phyloP scores from a whole-genome alignment of 2,329 filamentous ascomycete genomes.

The Colletotrichum costaricense region DNA sequence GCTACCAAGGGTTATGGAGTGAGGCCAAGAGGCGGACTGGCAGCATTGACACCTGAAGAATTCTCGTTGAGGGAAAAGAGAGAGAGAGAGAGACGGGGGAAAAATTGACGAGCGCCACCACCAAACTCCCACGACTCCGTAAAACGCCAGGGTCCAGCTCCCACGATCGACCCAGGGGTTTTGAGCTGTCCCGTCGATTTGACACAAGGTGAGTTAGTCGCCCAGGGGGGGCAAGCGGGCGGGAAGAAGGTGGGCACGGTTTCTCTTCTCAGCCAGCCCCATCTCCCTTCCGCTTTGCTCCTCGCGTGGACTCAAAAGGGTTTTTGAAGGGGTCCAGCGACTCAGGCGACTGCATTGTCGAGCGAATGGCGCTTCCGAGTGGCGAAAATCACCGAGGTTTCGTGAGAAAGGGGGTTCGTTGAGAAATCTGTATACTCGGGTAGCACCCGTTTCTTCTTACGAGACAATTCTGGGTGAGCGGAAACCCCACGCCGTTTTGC shows the following conservation, averaged over 20 bases:
- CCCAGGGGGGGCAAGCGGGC: background rate
- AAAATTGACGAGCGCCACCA: background rate
- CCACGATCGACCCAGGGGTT: conserved; percentile 10
- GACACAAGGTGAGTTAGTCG: background rate
- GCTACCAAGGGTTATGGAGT: background rate
- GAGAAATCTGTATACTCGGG: background rate
- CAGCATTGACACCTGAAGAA: too few relatives aligned
- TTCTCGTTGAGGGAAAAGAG: too few relatives aligned
- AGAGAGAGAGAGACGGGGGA: background rate
- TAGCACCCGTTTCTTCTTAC: background rate
- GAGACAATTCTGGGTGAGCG: background rate
- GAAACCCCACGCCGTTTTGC: background rate
- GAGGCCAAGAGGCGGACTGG: background rate
- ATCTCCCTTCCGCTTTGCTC: background rate
- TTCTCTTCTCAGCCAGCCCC: background rate
- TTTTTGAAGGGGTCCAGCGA: background rate
- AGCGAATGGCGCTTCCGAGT: conserved; percentile 13
- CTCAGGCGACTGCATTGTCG: conserved; percentile 19
- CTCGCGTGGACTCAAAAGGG: background rate
- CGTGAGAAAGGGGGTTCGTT: background rate
- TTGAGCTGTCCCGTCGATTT: background rate
- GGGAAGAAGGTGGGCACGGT: conserved; percentile 1
- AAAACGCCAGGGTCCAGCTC: background rate
- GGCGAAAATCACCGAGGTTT: background rate
- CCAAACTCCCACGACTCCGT: background rate